These are phyloP conservation scores for Gracilaria vermiculophylla DNA, from an alignment of 23 red algal species.

Conservation along the genomic window DNA sequence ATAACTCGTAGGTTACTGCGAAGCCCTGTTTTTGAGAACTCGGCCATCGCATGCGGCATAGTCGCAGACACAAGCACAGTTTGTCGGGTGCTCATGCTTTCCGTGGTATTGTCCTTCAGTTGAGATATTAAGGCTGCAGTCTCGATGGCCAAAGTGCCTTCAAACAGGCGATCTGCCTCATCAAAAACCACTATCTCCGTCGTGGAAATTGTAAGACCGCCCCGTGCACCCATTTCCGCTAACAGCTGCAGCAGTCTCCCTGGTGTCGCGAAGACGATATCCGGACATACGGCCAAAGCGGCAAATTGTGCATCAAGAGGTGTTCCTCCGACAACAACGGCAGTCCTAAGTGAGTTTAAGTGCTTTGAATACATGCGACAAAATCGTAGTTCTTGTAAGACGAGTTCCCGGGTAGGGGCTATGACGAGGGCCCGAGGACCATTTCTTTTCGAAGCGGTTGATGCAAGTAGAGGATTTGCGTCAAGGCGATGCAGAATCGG, in stretches of 20 bases:
- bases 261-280: slow-evolving; percentile 90
- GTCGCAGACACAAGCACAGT: slow-evolving; percentile 96
- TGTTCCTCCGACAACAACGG: slow-evolving; percentile 89
- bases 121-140: slow-evolving; percentile 61
- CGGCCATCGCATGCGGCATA: slow-evolving; percentile 83
- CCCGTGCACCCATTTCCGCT: slow-evolving; percentile 75
- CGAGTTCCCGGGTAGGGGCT: slow-evolving; percentile 93
- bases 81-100: slow-evolving; percentile 58
- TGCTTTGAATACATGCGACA: slow-evolving; percentile 70
- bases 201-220: slow-evolving; percentile 53
- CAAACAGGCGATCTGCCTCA: slow-evolving; percentile 97
- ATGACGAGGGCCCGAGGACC: slow-evolving; percentile 79
- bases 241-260: slow-evolving; percentile 91
- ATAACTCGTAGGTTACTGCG: slow-evolving; percentile 60
- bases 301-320: slow-evolving; percentile 94
- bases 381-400: slow-evolving; percentile 88
- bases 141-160: slow-evolving; percentile 81
- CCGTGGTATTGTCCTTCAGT: slow-evolving; percentile 31
- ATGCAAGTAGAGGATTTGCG: neutral
- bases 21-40: slow-evolving; percentile 85
- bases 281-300: slow-evolving; percentile 73
- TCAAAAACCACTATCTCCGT: slow-evolving; percentile 82
- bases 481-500: slow-evolving; percentile 77
- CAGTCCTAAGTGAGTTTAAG: slow-evolving; percentile 44
- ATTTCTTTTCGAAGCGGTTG: slow-evolving; percentile 32